Evolutionary conservation across 305 asterid genomes (phyloP).

Genomic region (Plantago rigida): DNA sequence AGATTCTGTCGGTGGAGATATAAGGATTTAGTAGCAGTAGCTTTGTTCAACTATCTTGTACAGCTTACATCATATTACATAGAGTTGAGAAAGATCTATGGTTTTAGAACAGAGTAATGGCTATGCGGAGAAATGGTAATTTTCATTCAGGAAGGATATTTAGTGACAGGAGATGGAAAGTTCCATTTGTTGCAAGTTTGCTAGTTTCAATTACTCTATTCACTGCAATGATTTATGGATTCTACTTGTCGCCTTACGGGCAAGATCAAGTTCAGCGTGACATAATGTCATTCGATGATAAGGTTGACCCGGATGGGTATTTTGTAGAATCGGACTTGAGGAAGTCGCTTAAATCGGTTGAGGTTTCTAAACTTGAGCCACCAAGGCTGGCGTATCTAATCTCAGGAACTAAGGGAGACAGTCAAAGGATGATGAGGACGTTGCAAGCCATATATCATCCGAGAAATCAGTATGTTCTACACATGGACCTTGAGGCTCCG

Average conservation of each 20-base stretch:
- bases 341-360: constrained; percentile 34
- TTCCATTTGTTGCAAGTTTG: constrained; percentile 55
- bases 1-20: constrained; percentile 46
- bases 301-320: constrained; percentile 39
- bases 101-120: constrained; percentile 22
- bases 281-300: constrained; percentile 31
- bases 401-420: constrained; percentile 92
- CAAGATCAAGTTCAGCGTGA: constrained; percentile 42
- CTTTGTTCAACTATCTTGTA: constrained; percentile 16
- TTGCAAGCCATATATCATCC: constrained; percentile 90
- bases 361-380: constrained; percentile 40
- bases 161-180: constrained; percentile 72
- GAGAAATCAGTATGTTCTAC: constrained; percentile 82
- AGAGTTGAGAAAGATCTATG: constrained; percentile 1
- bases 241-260: constrained; percentile 42
- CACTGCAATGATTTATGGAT: constrained; percentile 47
- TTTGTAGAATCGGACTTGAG: constrained; percentile 67
- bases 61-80: constrained; percentile 7
- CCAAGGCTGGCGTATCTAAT: constrained; percentile 90
- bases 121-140: constrained; percentile 50
- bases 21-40: constrained; percentile 20
- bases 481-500: constrained; percentile 97
- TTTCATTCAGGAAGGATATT: constrained; percentile 58
- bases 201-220: constrained; percentile 56
- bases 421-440: constrained; percentile 84